Evolutionary conservation across 768 basidiomycete genomes (phyloP), one percentile per base, ranked within the genome.

Genomic region (Naganishia randhawae): DNA sequence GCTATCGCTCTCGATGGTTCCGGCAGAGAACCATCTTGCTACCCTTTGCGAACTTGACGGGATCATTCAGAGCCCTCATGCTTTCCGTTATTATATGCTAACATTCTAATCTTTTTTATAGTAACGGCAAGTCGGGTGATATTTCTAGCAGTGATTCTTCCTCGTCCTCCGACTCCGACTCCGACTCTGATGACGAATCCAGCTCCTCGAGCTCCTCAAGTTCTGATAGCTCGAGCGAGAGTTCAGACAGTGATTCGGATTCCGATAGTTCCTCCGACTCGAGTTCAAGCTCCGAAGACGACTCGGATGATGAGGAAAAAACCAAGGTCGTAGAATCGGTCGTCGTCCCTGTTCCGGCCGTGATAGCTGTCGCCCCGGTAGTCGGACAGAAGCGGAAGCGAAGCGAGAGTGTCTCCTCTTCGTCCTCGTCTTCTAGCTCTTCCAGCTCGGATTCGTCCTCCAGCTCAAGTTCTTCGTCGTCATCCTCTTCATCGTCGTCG

Each of bases 331-430:
- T 48, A 3, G 45, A 48, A 22, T 17, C 45, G 25, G 11, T 22
- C 7, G 25, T 48, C 45, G 45, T 22, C 7, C 45, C 41, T 61
- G 67, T 45, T 25, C 54, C 53, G 25, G 29, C 62, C 16, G 32
- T 41, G 3, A 39, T 64, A 16, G 25, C 39, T 22, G 48, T 55
- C 17, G 17, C 62, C 16, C 29, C 65, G 27, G 69, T 63, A 13
- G 41, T 42, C 5, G 69, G 69, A 8, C 65, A 70, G 42, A 70
- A 70, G 61, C 41, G 69, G 53, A 70, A 70, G 53, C 63, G 63
- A 41, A 50, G 55, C 22, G 65, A 63, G 51, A 70, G 69, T 57
- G 64, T 57, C 6, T 45, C 54, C 3, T 61, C 55, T 2, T 31
- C 27, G 25, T 70, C 69, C 27, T 70, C 69, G 19, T 50, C 42